A percentile compares a stretch with the other conserved stretches of the same genome.
These are phyloP conservation scores for Salix suchowensis DNA, from an alignment of 345 rosid genomes.

Conservation along the genomic window DNA sequence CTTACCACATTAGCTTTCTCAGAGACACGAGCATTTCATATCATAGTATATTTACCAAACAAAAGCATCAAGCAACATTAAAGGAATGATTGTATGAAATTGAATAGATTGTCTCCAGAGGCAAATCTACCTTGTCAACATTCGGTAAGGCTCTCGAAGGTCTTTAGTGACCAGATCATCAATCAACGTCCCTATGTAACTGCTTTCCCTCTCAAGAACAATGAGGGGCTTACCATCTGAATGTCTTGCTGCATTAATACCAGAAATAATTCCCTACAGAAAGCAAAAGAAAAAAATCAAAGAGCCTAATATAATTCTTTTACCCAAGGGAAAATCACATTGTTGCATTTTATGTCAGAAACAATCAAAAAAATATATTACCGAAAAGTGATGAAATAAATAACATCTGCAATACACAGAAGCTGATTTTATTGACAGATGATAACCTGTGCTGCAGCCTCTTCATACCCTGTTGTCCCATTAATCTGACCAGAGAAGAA, in stretches of 20 bases:
- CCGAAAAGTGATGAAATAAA: background rate
- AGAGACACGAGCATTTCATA: no score
- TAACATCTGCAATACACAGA: slow-evolving; percentile 12
- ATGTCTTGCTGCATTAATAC: slow-evolving; percentile 91
- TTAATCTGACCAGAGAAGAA: slow-evolving; percentile 99
- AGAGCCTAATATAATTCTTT: background rate
- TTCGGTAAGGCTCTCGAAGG: slow-evolving; percentile 94
- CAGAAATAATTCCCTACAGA: slow-evolving; percentile 80
- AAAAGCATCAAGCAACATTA: background rate
- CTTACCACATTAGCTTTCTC: background rate
- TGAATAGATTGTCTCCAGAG: background rate
- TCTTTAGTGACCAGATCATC: slow-evolving; percentile 95
- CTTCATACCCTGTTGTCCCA: slow-evolving; percentile 98
- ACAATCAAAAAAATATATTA: no score
- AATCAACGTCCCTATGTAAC: slow-evolving; percentile 85
- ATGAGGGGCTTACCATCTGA: slow-evolving; percentile 69
- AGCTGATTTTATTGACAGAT: background rate
- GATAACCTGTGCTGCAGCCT: slow-evolving; percentile 97
- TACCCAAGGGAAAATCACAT: no score
- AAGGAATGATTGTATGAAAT: background rate
- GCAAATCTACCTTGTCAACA: slow-evolving; percentile 73
- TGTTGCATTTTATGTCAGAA: no score
- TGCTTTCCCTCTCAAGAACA: slow-evolving; percentile 97
- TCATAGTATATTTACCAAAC: background rate
- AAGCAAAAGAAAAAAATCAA: background rate